These are phyloP conservation scores for Neospora caninum DNA, from an alignment of 169 alveolate genomes.

Conservation along the genomic window DNA sequence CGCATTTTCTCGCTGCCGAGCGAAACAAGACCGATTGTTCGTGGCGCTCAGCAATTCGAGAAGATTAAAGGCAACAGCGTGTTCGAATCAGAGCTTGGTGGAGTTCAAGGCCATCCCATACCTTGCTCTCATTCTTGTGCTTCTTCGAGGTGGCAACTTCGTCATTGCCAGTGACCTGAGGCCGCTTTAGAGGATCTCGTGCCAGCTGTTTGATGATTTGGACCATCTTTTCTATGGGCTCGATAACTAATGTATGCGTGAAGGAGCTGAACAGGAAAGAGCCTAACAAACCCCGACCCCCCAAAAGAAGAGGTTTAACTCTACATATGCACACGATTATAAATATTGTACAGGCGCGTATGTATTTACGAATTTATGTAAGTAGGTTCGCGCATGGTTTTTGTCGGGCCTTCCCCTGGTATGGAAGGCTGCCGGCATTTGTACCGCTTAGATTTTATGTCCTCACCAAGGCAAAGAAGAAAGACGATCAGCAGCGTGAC, in stretches of 20 bases:
- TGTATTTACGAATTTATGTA: too few species aligned
- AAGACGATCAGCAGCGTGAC: constrained; percentile 81
- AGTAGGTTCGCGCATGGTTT: neutral
- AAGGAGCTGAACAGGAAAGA: constrained; percentile 45
- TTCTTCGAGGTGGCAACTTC: neutral
- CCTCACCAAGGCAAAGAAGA: constrained; percentile 82
- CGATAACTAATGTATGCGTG: constrained; percentile 69
- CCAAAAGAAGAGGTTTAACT: neutral
- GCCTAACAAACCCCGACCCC: neutral
- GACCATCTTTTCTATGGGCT: constrained; percentile 81
- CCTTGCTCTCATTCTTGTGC: constrained; percentile 3
- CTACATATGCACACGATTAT: neutral
- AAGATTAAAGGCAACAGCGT: too few species aligned
- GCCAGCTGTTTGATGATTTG: constrained; percentile 78
- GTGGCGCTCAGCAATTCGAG: too few species aligned
- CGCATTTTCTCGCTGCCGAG: too few species aligned
- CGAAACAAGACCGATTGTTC: too few species aligned
- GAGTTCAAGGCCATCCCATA: neutral
- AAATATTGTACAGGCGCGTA: neutral
- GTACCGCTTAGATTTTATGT: neutral
- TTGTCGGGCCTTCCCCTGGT: neutral
- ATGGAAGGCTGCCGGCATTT: neutral
- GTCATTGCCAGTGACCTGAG: constrained; percentile 58
- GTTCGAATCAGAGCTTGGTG: too few species aligned
- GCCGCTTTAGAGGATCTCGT: constrained; percentile 80